Percentiles rank a stretch among this genome's conserved stretches.
phyloP scores from a whole-genome alignment of 345 rosid genomes.

The Citrus trifoliata region DNA sequence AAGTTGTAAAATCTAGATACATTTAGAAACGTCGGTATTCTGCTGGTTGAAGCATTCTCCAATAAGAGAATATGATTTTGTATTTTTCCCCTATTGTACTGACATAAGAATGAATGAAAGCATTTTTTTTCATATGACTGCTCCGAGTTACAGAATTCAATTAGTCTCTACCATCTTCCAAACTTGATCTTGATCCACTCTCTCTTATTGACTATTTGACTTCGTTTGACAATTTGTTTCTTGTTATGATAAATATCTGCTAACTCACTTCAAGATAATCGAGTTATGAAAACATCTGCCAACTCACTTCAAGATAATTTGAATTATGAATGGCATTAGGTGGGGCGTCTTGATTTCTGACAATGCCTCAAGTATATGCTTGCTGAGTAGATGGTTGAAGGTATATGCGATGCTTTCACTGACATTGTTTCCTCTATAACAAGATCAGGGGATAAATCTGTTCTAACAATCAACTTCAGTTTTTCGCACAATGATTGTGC shows the following conservation, averaged over 20 bases:
- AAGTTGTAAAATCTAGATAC: conserved; percentile 22
- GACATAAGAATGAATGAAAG: conserved; percentile 20
- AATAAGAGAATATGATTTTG: background rate
- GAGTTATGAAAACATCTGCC: no score
- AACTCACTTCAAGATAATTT: background rate
- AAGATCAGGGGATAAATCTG: background rate
- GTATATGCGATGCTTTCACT: background rate
- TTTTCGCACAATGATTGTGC: background rate
- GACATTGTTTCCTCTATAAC: background rate
- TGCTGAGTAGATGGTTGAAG: background rate
- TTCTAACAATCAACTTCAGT: background rate
- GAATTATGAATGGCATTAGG: background rate
- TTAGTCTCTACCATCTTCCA: background rate
- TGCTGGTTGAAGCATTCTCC: conserved; percentile 23
- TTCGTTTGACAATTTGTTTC: background rate
- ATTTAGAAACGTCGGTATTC: conserved; percentile 10
- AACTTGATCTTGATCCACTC: background rate
- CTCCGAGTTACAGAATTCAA: background rate
- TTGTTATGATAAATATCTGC: background rate
- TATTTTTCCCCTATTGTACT: conserved; percentile 7
- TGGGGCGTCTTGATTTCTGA: background rate
- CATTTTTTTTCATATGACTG: background rate
- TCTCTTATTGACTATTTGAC: no score
- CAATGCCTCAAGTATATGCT: background rate
- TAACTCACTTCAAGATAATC: background rate